A percentile compares a stretch with the other conserved stretches of the same genome.
phyloP scores from a whole-genome alignment of 495 filamentous ascomycete genomes.

The Pseudoneurospora amorphoporcata region DNA sequence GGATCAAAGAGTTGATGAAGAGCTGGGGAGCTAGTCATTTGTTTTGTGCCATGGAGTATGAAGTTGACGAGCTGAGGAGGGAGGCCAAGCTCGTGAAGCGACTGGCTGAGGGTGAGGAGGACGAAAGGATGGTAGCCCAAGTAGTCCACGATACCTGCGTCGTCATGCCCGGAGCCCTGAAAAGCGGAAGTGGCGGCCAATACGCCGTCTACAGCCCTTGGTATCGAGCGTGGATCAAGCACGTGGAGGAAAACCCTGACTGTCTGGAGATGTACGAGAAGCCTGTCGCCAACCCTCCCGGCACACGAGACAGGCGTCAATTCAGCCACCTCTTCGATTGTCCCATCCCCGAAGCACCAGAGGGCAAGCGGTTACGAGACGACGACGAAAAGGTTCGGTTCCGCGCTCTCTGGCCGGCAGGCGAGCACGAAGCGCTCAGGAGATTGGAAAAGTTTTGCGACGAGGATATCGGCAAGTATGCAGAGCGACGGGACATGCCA shows the following conservation, averaged over 20 bases:
- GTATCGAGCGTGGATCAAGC: slow-evolving; percentile 64
- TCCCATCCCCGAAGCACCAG: slow-evolving; percentile 51
- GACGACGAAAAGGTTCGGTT: slow-evolving; percentile 47
- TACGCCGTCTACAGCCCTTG: slow-evolving; percentile 81
- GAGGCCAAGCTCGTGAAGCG: slow-evolving; percentile 56
- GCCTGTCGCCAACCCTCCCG: slow-evolving; percentile 45
- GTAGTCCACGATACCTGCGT: slow-evolving; percentile 72
- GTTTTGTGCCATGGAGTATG: slow-evolving; percentile 66
- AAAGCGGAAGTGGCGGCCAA: slow-evolving; percentile 56
- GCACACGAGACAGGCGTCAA: slow-evolving; percentile 11
- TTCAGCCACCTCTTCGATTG: slow-evolving; percentile 53
- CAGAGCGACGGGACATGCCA: slow-evolving; percentile 50
- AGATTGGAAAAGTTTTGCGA: slow-evolving; percentile 62
- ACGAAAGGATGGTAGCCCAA: slow-evolving; percentile 50
- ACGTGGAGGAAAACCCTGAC: slow-evolving; percentile 57
- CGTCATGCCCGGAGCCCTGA: slow-evolving; percentile 59
- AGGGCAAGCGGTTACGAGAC: slow-evolving; percentile 49
- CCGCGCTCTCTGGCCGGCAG: slow-evolving; percentile 59
- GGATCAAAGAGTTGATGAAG: slow-evolving; percentile 59
- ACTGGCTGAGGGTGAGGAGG: slow-evolving; percentile 31
- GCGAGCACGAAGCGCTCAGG: slow-evolving; percentile 62
- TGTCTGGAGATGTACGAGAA: slow-evolving; percentile 49
- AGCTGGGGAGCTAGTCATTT: slow-evolving; percentile 68
- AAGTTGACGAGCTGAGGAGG: slow-evolving; percentile 65
- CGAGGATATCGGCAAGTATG: slow-evolving; percentile 52